Base-by-base conservation (phyloP, 164 flowering plant genomes). In the Pachysandra terminalis region DNA sequence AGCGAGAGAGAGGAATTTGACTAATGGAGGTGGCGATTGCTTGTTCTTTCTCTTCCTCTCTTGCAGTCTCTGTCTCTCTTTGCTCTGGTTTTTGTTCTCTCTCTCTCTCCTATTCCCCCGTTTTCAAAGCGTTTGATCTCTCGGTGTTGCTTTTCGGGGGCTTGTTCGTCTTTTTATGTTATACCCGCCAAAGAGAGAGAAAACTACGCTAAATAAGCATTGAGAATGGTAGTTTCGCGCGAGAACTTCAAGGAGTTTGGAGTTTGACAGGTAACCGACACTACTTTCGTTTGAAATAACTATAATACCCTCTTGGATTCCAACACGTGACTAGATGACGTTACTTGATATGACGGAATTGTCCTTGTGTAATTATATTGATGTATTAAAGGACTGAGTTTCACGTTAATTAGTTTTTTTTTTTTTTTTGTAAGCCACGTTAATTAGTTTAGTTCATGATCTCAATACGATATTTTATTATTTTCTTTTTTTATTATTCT, bases 91-190 rank as follows among this genome's bases (percentile, higher is more conserved):
- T 12, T 72, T 71, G 24, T 67, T 40, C 75, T 64, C 48, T 1
- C 71, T n/a, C 60, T 59, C 67, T 68, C 75, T 71, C 75, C 63
- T 72, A 68, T 65, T 37, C 55, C n/a, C 58, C 7, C 26, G 24
- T 56, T 56, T 56, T 56, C 17, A 56, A 56, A 56, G 26, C 25
- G 12, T 23, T 56, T 22, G 59, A 56, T 56, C 25, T 56, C 25
- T 22, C 59, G 21, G 5, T 32, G 37, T 32, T 32, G 37, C 59
- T 23, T 21, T 56, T 45, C 7, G 51, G 17, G 51, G 10, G 9
- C 17, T 15, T 45, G 4, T 45, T 45, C 51, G 51, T 45, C 51
- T 45, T 12, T 45, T 45, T 45, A 1, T 45, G 4, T 1, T 15
- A 45, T 13, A 45, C 51, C 51, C 51, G 51, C 51, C 51, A 45